Percentiles rank a stretch among this genome's conserved stretches.
phyloP scores from a whole-genome alignment of 257 asterid genomes.

The Ballota nigra region DNA sequence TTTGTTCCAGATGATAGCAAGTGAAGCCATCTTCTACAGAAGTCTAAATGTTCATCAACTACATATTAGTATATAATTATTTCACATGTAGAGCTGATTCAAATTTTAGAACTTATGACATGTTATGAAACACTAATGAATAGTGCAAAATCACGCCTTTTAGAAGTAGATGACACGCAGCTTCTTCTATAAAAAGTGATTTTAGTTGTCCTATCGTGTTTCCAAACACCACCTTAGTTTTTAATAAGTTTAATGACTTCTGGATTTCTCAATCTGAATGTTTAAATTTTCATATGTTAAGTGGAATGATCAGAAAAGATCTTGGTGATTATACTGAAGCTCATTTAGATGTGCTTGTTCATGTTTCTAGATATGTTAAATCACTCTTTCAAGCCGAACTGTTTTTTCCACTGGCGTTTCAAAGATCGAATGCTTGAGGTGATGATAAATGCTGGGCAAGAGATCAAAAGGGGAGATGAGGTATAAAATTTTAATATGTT shows the following conservation, averaged over 20 bases:
- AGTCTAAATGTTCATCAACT: slow-evolving; percentile 10
- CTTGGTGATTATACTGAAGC: slow-evolving; percentile 1
- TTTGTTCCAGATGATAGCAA: slow-evolving; percentile 7
- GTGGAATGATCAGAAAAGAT: slow-evolving; percentile 18
- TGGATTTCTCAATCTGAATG: neutral
- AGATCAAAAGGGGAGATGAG: slow-evolving; percentile 85
- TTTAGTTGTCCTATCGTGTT: too few relatives aligned
- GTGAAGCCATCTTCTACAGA: neutral
- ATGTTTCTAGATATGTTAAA: slow-evolving; percentile 78
- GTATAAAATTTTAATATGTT: slow-evolving; percentile 39
- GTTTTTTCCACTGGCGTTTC: slow-evolving; percentile 99
- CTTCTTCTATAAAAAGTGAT: too few relatives aligned
- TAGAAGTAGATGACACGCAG: too few relatives aligned
- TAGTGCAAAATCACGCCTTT: too few relatives aligned
- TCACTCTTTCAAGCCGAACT: slow-evolving; percentile 92
- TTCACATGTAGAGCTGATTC: neutral
- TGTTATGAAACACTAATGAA: too few relatives aligned
- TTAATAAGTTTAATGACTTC: slow-evolving; percentile 15
- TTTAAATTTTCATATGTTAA: neutral
- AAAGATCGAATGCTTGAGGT: slow-evolving; percentile 99
- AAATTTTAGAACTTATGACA: neutral
- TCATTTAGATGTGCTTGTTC: slow-evolving; percentile 20
- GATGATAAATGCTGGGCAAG: slow-evolving; percentile 94
- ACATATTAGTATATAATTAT: slow-evolving; percentile 1
- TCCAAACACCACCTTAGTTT: neutral